phyloP scores from a whole-genome alignment of 495 filamentous ascomycete species.

The Wilcoxina mikolae region DNA sequence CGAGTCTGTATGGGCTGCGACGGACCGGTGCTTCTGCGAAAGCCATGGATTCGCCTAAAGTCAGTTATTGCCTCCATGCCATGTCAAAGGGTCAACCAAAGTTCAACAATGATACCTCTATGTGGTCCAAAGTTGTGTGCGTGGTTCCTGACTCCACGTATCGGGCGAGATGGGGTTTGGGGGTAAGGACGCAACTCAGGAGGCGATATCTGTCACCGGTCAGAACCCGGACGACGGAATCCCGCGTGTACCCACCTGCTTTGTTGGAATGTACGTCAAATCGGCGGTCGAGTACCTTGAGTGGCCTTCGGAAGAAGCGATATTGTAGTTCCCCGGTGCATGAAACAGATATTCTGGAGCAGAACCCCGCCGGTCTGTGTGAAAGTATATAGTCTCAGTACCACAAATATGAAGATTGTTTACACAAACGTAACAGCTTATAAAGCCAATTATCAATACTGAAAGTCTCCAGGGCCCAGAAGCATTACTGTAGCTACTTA shows the following conservation, averaged over 20 bases:
- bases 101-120: no score
- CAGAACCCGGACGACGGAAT: neutral
- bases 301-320: neutral
- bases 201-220: neutral
- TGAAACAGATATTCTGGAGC: slow-evolving; percentile 1
- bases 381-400: neutral
- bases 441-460: no score
- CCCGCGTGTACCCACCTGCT: neutral
- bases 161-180: neutral
- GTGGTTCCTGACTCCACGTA: neutral
- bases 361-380: slow-evolving; percentile 3
- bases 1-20: no score
- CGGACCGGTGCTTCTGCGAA: no score
- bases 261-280: neutral
- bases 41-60: no score
- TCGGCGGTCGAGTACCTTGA: neutral
- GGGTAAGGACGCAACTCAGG: neutral
- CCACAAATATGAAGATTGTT: no score
- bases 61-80: no score
- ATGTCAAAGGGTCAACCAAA: no score
- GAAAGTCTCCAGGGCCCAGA: no score
- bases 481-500: no score
- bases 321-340: neutral
- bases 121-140: no score
- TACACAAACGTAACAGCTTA: no score